Evolutionary conservation across 2,329 filamentous ascomycete genomes (phyloP).

Genomic region (Fusarium armeniacum): DNA sequence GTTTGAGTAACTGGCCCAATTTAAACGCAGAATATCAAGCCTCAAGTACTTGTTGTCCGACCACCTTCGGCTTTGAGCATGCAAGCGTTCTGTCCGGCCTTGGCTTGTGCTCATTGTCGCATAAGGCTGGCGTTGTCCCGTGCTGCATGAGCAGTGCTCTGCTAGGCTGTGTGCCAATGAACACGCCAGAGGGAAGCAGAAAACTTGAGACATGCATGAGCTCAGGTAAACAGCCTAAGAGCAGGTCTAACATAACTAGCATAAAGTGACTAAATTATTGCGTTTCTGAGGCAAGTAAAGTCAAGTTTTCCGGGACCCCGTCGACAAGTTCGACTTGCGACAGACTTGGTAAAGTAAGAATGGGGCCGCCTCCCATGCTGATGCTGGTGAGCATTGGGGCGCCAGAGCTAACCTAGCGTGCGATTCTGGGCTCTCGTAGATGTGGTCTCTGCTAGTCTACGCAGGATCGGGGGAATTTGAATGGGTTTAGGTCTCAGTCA

Average conservation of each 20-base stretch:
- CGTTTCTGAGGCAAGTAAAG: background rate
- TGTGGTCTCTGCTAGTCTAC: slow-evolving; percentile 9
- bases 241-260: background rate
- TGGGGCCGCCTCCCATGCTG: slow-evolving; percentile 14
- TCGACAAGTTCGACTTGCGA: slow-evolving; percentile 11
- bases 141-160: slow-evolving; percentile 1
- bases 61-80: slow-evolving; percentile 25
- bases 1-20: background rate
- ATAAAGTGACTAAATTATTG: background rate
- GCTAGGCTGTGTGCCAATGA: slow-evolving; percentile 2
- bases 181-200: background rate
- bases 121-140: slow-evolving; percentile 26
- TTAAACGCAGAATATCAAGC: background rate
- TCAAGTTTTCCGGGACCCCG: background rate
- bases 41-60: slow-evolving; percentile 10
- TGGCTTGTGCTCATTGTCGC: slow-evolving; percentile 17
- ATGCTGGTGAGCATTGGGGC: slow-evolving; percentile 10
- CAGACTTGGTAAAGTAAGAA: slow-evolving; percentile 11
- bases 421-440: slow-evolving; percentile 39
- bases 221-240: background rate
- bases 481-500: background rate
- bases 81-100: slow-evolving; percentile 23
- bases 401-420: slow-evolving; percentile 29
- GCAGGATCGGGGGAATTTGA: background rate
- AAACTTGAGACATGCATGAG: background rate